A percentile compares a stretch with the other conserved stretches of the same genome.
These are phyloP conservation scores for Trichoderma simmonsii DNA, from an alignment of 2,329 filamentous ascomycete genomes.

Conservation along the genomic window DNA sequence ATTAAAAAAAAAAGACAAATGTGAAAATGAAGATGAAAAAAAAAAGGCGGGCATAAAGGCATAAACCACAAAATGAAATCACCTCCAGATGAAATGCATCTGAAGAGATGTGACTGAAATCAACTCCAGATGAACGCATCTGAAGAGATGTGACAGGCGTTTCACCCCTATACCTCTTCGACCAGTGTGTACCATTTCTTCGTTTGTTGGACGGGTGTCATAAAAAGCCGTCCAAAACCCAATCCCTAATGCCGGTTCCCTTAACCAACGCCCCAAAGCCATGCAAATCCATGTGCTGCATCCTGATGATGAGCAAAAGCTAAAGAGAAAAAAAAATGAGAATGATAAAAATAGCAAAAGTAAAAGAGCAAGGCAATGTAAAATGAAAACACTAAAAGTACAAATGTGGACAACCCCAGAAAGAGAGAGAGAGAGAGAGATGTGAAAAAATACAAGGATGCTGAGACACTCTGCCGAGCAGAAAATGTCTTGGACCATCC, in stretches of 20 bases:
- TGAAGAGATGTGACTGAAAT: not conserved
- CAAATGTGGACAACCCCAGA: not conserved
- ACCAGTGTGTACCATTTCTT: not conserved
- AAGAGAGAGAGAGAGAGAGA: constrained; percentile 20
- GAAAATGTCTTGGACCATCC: not conserved
- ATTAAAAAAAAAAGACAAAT: not conserved
- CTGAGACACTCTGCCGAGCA: not conserved
- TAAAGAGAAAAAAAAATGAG: not conserved
- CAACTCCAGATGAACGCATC: constrained; percentile 23
- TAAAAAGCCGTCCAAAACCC: constrained; percentile 1
- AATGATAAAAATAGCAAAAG: constrained; percentile 1
- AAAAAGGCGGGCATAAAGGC: not conserved
- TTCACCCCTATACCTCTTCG: not conserved
- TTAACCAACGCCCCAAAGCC: constrained; percentile 31
- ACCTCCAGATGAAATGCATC: constrained; percentile 23
- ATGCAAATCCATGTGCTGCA: constrained; percentile 29
- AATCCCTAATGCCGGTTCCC: constrained; percentile 19
- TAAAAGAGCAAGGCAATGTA: not conserved
- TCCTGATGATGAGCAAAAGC: constrained; percentile 17
- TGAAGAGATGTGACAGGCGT: constrained; percentile 8
- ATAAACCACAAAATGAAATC: not conserved
- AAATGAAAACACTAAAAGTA: constrained; percentile 13
- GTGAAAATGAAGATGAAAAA: not conserved
- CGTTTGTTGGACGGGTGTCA: not conserved
- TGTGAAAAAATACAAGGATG: constrained; percentile 12